Percentiles rank a stretch among this genome's conserved stretches.
phyloP scores from a whole-genome alignment of 2,329 filamentous ascomycete genomes.

The Ophiostoma sp. region DNA sequence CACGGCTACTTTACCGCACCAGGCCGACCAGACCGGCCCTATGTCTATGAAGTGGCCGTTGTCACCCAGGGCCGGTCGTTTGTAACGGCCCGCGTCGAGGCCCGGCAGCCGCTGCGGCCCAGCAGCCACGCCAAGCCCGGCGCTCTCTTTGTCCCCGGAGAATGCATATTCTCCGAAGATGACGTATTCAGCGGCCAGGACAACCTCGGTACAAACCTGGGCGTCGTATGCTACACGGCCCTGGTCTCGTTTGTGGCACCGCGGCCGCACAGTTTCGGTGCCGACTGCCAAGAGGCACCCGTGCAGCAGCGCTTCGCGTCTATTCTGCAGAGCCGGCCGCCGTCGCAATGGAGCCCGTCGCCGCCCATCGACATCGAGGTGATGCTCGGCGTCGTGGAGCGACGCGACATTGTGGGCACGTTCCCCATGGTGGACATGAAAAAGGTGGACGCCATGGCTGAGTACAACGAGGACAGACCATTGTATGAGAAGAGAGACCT shows the following conservation, averaged over 20 bases:
- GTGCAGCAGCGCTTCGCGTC: constrained; percentile 41
- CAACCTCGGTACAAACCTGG: constrained; percentile 33
- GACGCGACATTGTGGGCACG: constrained; percentile 37
- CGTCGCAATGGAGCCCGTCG: constrained; percentile 42
- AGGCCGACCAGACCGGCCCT: constrained; percentile 46
- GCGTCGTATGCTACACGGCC: constrained; percentile 46
- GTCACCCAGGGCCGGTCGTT: constrained; percentile 46
- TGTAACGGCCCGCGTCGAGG: constrained; percentile 46
- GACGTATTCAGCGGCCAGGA: constrained; percentile 34
- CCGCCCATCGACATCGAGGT: constrained; percentile 45
- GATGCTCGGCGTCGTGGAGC: constrained; percentile 36
- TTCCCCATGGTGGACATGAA: constrained; percentile 51
- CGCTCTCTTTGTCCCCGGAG: constrained; percentile 21
- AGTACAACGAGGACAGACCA: constrained; percentile 40
- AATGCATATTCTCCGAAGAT: constrained; percentile 33
- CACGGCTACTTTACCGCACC: constrained; percentile 51
- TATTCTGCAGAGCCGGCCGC: constrained; percentile 37
- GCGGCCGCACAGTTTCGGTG: constrained; percentile 34
- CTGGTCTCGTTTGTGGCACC: constrained; percentile 49
- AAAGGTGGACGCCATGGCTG: constrained; percentile 47
- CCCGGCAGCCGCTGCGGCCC: constrained; percentile 42
- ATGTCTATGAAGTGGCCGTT: constrained; percentile 46
- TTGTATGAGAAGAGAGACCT: constrained; percentile 46
- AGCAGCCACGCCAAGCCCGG: constrained; percentile 35
- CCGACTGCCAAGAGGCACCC: constrained; percentile 39